Base-by-base conservation (phyloP, 2,329 filamentous ascomycete species). In the Xylaria sp. region DNA sequence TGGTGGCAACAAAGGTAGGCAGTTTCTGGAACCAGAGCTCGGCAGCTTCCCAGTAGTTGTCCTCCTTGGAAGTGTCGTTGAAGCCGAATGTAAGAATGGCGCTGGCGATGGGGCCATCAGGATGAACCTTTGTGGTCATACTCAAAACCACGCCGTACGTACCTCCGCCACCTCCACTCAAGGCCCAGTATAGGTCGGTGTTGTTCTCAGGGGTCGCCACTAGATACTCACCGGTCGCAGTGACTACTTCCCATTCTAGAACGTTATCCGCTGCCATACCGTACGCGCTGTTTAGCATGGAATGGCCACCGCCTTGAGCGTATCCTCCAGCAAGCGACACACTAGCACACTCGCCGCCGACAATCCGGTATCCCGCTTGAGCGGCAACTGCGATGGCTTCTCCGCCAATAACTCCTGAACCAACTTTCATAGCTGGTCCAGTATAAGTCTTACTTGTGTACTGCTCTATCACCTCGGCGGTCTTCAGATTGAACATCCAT, bases 401-500 rank as follows among this genome's bases (percentile, higher is more conserved):
- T 39, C 78, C 79, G 2, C 81, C 84, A 65, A 85, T 79, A 4
- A 89, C 82, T 57, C 87, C 87, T 10, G 85, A 81, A 1, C 85
- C 86, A 23, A 87, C 77, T 74, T 85, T 88, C 69, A 88, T 81
- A 0, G 86, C 86, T 2, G 82, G 78, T 0, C 86, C 85, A 0
- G 74, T 75, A 64, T 81, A 83, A 4, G 64, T 52, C 2, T 63
- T 32, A 25, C 68, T 62, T 3, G 68, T 72, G 74, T 84, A 81
- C 15, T 70, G 71, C 7, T 70, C 62, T 53, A 74, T 64, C 28
- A 78, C 76, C 36, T 73, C 61, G 23, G 78, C 72, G 20, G 70
- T 63, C 62, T 80, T 78, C 48, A 80, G 70, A 41, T 77, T 72
- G 68, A 78, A 78, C 12, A 78, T 80, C 76, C 79, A 80, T 43